Conservation (phyloP, 495 filamentous ascomycete species). For the Xeromyces bisporus region DNA sequence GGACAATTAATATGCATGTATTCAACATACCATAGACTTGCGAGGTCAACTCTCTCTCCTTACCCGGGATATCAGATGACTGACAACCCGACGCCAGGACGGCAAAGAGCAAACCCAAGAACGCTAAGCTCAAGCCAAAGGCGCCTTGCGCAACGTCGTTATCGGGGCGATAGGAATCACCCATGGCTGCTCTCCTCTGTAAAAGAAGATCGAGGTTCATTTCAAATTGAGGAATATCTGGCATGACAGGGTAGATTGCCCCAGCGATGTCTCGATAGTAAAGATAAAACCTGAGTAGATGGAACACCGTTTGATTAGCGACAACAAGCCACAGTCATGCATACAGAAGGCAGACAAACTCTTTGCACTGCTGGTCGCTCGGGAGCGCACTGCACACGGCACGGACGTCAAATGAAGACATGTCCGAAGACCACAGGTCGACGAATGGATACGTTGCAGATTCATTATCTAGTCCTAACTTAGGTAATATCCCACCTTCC, state of each 20-base stretch:
- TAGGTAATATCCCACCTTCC: conserved; percentile 62
- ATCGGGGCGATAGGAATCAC: conserved; percentile 24
- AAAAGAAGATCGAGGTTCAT: conserved; percentile 50
- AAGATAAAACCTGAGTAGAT: conserved; percentile 42
- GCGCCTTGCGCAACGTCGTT: conserved; percentile 19
- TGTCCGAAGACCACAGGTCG: conserved; percentile 43
- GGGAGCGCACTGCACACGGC: conserved; percentile 58
- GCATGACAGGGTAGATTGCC: conserved; percentile 68
- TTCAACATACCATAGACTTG: conserved; percentile 37
- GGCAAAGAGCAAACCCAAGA: conserved; percentile 57
- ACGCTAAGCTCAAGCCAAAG: conserved; percentile 46
- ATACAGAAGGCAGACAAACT: conserved; percentile 29
- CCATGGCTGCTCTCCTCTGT: conserved; percentile 38
- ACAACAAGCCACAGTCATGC: no score
- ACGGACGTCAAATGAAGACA: conserved; percentile 53
- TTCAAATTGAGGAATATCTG: conserved; percentile 55
- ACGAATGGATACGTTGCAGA: conserved; percentile 66
- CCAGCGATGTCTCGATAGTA: conserved; percentile 67
- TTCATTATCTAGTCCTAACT: conserved; percentile 69
- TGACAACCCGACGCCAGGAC: conserved; percentile 70
- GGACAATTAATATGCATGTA: no score
- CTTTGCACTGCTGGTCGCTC: conserved; percentile 44
- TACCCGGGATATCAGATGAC: conserved; percentile 49
- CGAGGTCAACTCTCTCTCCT: conserved; percentile 39
- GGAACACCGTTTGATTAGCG: conserved; percentile 1